phyloP scores from a whole-genome alignment of 2,329 filamentous ascomycete genomes.

The Alternaria solani region DNA sequence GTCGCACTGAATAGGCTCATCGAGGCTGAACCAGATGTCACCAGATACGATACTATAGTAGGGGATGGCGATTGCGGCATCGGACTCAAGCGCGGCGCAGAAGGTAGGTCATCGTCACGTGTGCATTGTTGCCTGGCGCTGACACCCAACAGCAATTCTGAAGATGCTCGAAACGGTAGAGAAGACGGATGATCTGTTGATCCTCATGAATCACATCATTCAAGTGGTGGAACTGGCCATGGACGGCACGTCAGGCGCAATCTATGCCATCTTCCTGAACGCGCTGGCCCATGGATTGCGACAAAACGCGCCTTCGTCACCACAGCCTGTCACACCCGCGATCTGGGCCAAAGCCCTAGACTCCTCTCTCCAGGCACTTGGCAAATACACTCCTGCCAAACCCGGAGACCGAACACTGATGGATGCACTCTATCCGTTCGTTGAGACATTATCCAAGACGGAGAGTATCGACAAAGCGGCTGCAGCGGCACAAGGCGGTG shows the following conservation, averaged over 20 bases:
- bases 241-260: conserved; percentile 79
- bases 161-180: conserved; percentile 53
- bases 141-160: conserved; percentile 50
- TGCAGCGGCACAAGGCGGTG: conserved; percentile 75
- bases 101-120: conserved; percentile 60
- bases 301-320: conserved; percentile 59
- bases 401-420: conserved; percentile 90
- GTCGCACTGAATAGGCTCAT: conserved; percentile 69
- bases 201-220: conserved; percentile 68
- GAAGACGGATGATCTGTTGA: conserved; percentile 65
- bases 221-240: conserved; percentile 72
- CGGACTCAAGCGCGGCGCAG: conserved; percentile 84
- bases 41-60: conserved; percentile 78
- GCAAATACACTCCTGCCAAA: conserved; percentile 86
- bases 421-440: conserved; percentile 89
- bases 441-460: conserved; percentile 71
- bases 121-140: conserved; percentile 27
- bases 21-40: conserved; percentile 70
- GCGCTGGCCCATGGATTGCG: conserved; percentile 75
- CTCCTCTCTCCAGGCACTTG: conserved; percentile 69
- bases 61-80: conserved; percentile 92
- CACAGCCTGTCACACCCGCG: conserved; percentile 56
- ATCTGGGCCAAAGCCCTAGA: conserved; percentile 74
- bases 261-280: conserved; percentile 90
- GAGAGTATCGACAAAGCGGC: conserved; percentile 77